Percentiles rank a stretch among this genome's conserved stretches.
Conservation (phyloP, 768 basidiomycete species). For the Arthromyces matolae region DNA sequence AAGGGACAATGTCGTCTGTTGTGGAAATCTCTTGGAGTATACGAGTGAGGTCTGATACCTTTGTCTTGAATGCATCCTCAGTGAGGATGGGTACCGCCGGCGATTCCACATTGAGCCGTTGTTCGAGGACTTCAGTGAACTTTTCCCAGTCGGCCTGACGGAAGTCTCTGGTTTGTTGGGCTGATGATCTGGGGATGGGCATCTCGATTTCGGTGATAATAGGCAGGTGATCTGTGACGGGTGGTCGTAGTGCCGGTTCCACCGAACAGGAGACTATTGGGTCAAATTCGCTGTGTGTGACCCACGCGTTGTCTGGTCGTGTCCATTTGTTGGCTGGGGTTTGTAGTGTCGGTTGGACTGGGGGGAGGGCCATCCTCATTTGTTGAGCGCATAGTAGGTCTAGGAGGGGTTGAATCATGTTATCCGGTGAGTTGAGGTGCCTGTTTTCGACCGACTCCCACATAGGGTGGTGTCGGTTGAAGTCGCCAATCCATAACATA, state of each 20-base stretch:
- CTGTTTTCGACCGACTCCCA: constrained; percentile 2
- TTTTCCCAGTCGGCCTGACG: not conserved
- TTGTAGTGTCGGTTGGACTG: not conserved
- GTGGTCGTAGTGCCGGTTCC: not conserved
- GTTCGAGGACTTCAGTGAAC: not conserved
- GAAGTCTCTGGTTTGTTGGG: not conserved
- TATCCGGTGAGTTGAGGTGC: constrained; percentile 1
- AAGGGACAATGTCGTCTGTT: not conserved
- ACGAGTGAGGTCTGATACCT: not conserved
- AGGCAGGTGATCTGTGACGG: not conserved
- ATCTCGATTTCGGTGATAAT: not conserved
- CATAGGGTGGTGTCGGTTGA: constrained; percentile 9
- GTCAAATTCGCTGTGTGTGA: not conserved
- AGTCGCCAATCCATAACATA: constrained; percentile 1
- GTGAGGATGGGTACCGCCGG: not conserved
- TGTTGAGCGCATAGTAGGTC: not conserved
- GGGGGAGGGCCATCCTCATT: constrained; percentile 4
- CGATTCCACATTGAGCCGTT: not conserved
- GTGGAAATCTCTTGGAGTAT: constrained; percentile 10
- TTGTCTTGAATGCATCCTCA: not conserved
- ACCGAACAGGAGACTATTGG: constrained; percentile 1
- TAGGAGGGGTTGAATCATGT: not conserved
- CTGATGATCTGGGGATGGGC: not conserved
- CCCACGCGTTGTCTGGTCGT: constrained; percentile 4
- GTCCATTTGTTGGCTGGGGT: constrained; percentile 1